Percentiles rank a stretch among this genome's conserved stretches.
These are phyloP conservation scores for Penicillium waksmanii DNA, from an alignment of 495 filamentous ascomycete genomes.

Conservation along the genomic window DNA sequence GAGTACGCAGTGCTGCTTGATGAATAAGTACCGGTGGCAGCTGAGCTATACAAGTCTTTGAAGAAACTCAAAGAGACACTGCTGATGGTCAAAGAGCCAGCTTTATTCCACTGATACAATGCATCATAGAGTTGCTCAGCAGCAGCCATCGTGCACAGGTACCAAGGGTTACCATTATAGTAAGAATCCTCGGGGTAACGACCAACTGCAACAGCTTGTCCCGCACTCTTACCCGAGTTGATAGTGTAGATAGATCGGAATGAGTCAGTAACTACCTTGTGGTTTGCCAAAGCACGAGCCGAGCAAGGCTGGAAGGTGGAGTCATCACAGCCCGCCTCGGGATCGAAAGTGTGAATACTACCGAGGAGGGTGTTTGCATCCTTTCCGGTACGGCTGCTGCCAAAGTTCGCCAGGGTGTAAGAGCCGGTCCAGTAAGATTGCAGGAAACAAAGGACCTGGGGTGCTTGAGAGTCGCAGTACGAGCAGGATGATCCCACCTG, in stretches of 20 bases:
- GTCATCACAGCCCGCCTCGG: constrained; percentile 53
- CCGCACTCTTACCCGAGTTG: constrained; percentile 50
- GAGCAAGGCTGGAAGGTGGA: constrained; percentile 64
- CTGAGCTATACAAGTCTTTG: constrained; percentile 52
- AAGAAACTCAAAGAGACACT: constrained; percentile 60
- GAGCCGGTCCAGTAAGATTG: constrained; percentile 67
- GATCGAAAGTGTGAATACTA: constrained; percentile 68
- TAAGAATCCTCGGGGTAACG: constrained; percentile 72
- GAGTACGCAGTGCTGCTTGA: constrained; percentile 50
- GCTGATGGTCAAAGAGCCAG: constrained; percentile 56
- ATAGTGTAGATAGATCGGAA: constrained; percentile 63
- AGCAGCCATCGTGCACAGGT: constrained; percentile 64
- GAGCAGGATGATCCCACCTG: constrained; percentile 44
- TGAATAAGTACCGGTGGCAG: constrained; percentile 54
- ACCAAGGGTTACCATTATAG: constrained; percentile 72
- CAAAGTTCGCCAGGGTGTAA: constrained; percentile 59
- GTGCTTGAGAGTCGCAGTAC: constrained; percentile 59
- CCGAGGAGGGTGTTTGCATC: constrained; percentile 66
- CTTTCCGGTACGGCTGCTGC: constrained; percentile 56
- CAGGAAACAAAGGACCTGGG: constrained; percentile 61
- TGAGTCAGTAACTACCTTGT: constrained; percentile 65
- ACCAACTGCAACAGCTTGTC: constrained; percentile 64
- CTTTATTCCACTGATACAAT: constrained; percentile 59
- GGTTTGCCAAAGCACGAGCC: constrained; percentile 63
- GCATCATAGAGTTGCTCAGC: constrained; percentile 70